phyloP scores from a whole-genome alignment of 441 rosid genomes.

The Adansonia grandidieri region DNA sequence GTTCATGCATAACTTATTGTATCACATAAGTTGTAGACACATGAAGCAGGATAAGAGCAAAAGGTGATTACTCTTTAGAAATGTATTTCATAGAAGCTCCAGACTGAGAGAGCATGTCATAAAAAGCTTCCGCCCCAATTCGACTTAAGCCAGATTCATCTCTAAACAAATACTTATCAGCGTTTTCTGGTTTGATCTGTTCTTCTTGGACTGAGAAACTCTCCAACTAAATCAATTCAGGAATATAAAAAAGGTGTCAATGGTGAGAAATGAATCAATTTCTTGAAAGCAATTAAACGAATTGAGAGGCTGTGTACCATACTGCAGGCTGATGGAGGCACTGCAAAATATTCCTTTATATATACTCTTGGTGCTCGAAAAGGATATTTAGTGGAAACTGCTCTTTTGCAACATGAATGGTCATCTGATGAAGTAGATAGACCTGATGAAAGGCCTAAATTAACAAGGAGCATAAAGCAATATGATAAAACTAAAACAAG shows the following conservation, averaged over 20 bases:
- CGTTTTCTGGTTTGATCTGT: slow-evolving; percentile 57
- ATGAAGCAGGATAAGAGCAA: slow-evolving; percentile 17
- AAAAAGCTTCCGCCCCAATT: slow-evolving; percentile 63
- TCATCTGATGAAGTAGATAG: slow-evolving; percentile 51
- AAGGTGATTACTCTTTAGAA: slow-evolving; percentile 61
- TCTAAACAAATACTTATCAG: slow-evolving; percentile 59
- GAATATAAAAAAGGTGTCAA: slow-evolving; percentile 25
- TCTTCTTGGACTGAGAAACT: slow-evolving; percentile 42
- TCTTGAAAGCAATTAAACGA: slow-evolving; percentile 20
- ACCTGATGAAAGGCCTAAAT: slow-evolving; percentile 52
- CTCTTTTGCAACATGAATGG: slow-evolving; percentile 45
- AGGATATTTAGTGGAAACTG: slow-evolving; percentile 68
- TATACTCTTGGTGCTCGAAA: slow-evolving; percentile 56
- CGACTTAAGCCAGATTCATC: slow-evolving; percentile 55
- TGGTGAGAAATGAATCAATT: slow-evolving; percentile 24
- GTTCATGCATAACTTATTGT: background rate
- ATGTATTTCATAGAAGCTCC: slow-evolving; percentile 71
- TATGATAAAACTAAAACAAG: slow-evolving; percentile 27
- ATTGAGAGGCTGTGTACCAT: slow-evolving; percentile 47
- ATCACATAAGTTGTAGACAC: background rate
- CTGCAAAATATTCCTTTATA: slow-evolving; percentile 71
- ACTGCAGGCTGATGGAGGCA: slow-evolving; percentile 52
- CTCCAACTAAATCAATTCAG: slow-evolving; percentile 49
- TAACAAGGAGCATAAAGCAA: slow-evolving; percentile 21
- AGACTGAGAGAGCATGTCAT: slow-evolving; percentile 58